Evolutionary conservation across 352 stramenopile species (phyloP).

Genomic region (Bremia lactucae): DNA sequence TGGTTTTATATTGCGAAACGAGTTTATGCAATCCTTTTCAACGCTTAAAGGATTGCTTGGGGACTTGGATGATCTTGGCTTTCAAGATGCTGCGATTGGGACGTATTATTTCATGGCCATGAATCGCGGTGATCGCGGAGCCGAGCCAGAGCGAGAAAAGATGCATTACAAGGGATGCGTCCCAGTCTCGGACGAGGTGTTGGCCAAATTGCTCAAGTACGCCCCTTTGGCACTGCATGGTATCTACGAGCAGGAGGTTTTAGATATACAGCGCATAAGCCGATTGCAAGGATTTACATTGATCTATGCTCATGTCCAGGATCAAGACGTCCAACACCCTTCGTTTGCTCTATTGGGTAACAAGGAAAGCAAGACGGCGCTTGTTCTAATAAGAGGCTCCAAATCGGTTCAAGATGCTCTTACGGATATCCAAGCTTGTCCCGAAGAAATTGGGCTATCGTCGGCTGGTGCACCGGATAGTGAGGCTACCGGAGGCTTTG

Average conservation of each 20-base stretch:
- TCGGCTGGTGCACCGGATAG: constrained; percentile 25
- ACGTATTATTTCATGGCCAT: constrained; percentile 87
- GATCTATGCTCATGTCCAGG: constrained; percentile 76
- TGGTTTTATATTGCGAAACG: constrained; percentile 78
- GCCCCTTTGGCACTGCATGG: constrained; percentile 68
- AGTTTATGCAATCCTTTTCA: constrained; percentile 85
- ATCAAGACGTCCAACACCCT: constrained; percentile 67
- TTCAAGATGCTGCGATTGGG: constrained; percentile 77
- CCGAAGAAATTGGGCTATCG: constrained; percentile 55
- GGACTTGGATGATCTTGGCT: constrained; percentile 66
- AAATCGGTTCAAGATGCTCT: constrained; percentile 82
- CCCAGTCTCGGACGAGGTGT: constrained; percentile 54
- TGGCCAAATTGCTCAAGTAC: constrained; percentile 63
- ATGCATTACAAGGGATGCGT: constrained; percentile 44
- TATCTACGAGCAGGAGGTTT: constrained; percentile 76
- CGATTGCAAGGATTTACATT: constrained; percentile 67
- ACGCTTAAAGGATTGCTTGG: constrained; percentile 73
- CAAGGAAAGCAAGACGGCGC: constrained; percentile 66
- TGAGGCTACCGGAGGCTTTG: constrained; percentile 54
- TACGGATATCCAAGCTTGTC: constrained; percentile 77
- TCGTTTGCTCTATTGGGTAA: constrained; percentile 72
- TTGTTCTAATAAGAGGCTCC: constrained; percentile 73
- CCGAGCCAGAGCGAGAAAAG: constrained; percentile 50
- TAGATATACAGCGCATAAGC: constrained; percentile 80
- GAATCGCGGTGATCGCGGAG: constrained; percentile 72